Conservation (phyloP, 345 rosid species). For the Eucalyptus regnans region DNA sequence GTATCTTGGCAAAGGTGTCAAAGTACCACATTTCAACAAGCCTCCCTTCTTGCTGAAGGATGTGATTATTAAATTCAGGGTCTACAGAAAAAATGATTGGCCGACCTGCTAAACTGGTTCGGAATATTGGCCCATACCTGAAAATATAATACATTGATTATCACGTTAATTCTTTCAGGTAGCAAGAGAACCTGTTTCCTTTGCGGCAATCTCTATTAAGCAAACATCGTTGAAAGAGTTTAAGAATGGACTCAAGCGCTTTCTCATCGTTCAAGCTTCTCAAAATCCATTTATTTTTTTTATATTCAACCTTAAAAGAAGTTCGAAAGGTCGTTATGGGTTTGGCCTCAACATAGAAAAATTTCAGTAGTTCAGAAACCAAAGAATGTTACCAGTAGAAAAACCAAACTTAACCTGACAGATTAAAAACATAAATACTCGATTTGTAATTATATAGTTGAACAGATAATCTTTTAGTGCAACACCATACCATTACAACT, state of each 20-base stretch:
- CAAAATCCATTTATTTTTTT: background rate
- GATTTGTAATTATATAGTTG: background rate
- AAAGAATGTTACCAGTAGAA: background rate
- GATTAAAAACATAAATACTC: background rate
- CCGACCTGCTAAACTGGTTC: constrained; percentile 2
- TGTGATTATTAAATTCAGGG: constrained; percentile 3
- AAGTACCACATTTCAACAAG: constrained; percentile 2
- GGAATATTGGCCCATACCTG: constrained; percentile 9
- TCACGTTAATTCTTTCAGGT: background rate
- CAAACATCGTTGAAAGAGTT: background rate
- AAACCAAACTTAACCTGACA: background rate
- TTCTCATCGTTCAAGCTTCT: background rate
- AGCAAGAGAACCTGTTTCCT: background rate
- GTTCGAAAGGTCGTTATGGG: background rate
- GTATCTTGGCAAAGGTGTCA: constrained; percentile 5
- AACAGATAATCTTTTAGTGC: background rate
- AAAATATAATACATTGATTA: background rate
- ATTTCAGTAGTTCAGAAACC: background rate
- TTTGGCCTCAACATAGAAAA: background rate
- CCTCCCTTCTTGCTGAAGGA: constrained; percentile 2
- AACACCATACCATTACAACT: no score
- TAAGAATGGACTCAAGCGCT: background rate
- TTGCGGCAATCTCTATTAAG: no score
- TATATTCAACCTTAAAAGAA: background rate
- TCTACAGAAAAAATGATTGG: constrained; percentile 7